Evolutionary conservation across 495 filamentous ascomycete species (phyloP), one percentile per base, ranked within the genome.

Genomic region (Aspergillus affinis): DNA sequence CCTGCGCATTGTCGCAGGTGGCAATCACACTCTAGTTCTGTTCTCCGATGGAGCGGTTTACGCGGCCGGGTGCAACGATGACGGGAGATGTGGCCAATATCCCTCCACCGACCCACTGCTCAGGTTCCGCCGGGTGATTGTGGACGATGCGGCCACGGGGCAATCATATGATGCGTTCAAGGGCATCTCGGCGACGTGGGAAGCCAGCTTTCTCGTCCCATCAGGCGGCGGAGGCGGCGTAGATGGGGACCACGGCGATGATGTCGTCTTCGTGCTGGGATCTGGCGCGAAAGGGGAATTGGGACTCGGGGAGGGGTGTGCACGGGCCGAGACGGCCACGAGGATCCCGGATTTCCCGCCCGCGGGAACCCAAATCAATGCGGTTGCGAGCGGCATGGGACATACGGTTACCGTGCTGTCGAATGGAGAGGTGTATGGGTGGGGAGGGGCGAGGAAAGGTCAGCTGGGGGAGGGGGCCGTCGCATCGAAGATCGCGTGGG

Each of bases 11-110:
- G 83, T 75, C 57, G 87, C 89, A 9, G 93, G 93, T 18, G 93
- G 93, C 7, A 98, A 96, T 71, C 92, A 97, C 71, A 97, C 91
- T 0, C 72, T 96, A 4, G 60, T 96, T 5, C 72, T 94, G 2
- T 81, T 82, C 26, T 62, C 77, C 15, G 65, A 75, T 23, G 88
- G 88, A 6, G 54, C 65, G 17, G 74, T 90, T 12, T 89, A 85
- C 70, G 81, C 81, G 51, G 76, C 82, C n/a, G 91, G 93, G 0
- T 79, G 82, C 55, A 76, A 83, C 56, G 72, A 67, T 0, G 80
- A 81, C 61, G 85, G 84, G 12, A 78, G 74, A 29, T 75, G 77
- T 21, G 77, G 75, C 29, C 2, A 3, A 17, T 6, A 18, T 36
- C 5, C 53, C 44, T 6, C 55, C 13, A 54, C 54, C 3, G 51